Evolutionary conservation across 306 rosid genomes (phyloP).

Genomic region (Vigna nakashimae): DNA sequence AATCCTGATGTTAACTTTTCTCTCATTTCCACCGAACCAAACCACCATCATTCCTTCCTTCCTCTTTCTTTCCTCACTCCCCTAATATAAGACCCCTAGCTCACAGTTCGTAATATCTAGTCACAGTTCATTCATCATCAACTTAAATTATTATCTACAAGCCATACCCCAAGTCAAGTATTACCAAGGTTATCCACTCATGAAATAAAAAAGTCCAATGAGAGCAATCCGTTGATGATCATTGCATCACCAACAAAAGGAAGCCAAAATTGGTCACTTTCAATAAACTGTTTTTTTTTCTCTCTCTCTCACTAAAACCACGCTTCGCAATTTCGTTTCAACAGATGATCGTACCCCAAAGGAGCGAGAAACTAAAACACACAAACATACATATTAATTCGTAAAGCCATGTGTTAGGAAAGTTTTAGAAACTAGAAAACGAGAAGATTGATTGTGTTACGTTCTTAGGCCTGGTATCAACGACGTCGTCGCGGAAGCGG

Average conservation of each 20-base stretch:
- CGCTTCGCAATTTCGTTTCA: neutral
- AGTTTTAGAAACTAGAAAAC: neutral
- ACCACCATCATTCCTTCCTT: no score
- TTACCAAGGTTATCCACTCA: constrained; percentile 5
- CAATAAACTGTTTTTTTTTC: neutral
- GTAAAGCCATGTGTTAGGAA: neutral
- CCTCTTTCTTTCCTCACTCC: no score
- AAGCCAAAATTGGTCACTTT: neutral
- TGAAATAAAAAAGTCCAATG: neutral
- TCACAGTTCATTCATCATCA: constrained; percentile 19
- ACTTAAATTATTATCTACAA: neutral
- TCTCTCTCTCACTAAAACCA: no score
- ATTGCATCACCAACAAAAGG: constrained; percentile 13
- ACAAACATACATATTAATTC: neutral
- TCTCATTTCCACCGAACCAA: no score
- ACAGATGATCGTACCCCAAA: neutral
- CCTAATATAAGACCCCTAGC: neutral
- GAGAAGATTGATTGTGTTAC: constrained; percentile 51
- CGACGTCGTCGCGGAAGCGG: constrained; percentile 75
- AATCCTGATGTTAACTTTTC: no score
- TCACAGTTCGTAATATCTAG: constrained; percentile 5
- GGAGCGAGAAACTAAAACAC: neutral
- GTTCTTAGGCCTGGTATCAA: constrained; percentile 76
- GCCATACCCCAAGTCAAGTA: constrained; percentile 27
- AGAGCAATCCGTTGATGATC: neutral